Conservation (phyloP, 1,139 yeast genomes). For the Taphrina communis region DNA sequence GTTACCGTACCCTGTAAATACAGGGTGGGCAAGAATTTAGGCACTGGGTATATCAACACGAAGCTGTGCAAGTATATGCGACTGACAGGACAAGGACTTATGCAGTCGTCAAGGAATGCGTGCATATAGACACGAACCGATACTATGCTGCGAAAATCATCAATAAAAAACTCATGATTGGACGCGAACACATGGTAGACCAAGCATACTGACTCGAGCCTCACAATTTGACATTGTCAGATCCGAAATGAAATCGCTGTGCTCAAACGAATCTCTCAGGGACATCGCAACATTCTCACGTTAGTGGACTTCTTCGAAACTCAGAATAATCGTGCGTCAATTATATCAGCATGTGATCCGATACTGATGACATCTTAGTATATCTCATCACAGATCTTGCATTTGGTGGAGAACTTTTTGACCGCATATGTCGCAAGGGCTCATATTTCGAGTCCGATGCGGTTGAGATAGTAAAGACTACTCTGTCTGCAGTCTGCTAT, state of each 20-base stretch:
- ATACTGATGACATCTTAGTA: constrained; percentile 47
- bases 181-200: constrained; percentile 55
- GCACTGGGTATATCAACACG: constrained; percentile 32
- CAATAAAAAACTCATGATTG: constrained; percentile 56
- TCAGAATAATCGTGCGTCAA: constrained; percentile 53
- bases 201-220: background rate
- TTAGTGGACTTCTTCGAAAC: constrained; percentile 76
- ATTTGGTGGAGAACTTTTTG: constrained; percentile 72
- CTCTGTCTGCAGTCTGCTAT: constrained; percentile 62
- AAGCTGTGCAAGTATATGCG: background rate
- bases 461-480: constrained; percentile 58
- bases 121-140: constrained; percentile 53
- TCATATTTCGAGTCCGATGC: constrained; percentile 61
- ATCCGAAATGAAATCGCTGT: constrained; percentile 64
- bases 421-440: constrained; percentile 62
- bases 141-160: constrained; percentile 56
- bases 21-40: constrained; percentile 31
- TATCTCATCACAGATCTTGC: constrained; percentile 73
- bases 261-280: constrained; percentile 57
- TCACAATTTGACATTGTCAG: constrained; percentile 25
- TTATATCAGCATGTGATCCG: background rate
- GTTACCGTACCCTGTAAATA: constrained; percentile 23
- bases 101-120: constrained; percentile 51
- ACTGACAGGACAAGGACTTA: constrained; percentile 19
- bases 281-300: constrained; percentile 66